A percentile compares a stretch with the other conserved stretches of the same genome.
These are phyloP conservation scores for Camellia sinensis DNA, from an alignment of 148 eudicot genomes.

Conservation along the genomic window DNA sequence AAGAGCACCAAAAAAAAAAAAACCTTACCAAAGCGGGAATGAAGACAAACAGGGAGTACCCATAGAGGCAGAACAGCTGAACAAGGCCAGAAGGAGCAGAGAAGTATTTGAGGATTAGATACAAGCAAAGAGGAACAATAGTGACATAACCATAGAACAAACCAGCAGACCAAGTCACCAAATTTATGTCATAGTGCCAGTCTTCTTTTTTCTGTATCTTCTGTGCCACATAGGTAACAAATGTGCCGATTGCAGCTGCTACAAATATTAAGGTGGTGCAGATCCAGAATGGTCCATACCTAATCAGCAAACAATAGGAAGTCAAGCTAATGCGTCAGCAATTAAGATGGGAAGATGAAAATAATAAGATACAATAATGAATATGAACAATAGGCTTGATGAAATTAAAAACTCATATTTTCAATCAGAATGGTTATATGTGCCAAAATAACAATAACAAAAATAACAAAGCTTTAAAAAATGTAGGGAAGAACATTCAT, in stretches of 20 bases:
- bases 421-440: too few relatives aligned
- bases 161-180: slow-evolving; percentile 97
- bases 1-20: neutral
- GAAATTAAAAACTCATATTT: neutral
- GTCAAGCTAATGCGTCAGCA: neutral
- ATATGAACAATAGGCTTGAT: neutral
- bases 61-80: slow-evolving; percentile 89
- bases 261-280: slow-evolving; percentile 92
- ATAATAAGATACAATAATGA: neutral
- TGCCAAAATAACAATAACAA: too few relatives aligned
- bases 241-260: slow-evolving; percentile 92
- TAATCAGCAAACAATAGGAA: slow-evolving; percentile 26
- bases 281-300: slow-evolving; percentile 99
- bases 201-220: slow-evolving; percentile 83
- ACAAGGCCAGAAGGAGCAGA: slow-evolving; percentile 93
- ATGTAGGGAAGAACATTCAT: neutral
- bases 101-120: slow-evolving; percentile 85
- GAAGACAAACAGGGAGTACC: slow-evolving; percentile 83
- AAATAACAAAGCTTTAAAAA: neutral
- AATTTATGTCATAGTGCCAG: slow-evolving; percentile 85
- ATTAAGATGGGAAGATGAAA: neutral
- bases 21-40: slow-evolving; percentile 86
- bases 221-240: slow-evolving; percentile 83
- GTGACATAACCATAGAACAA: slow-evolving; percentile 93
- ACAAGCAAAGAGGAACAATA: slow-evolving; percentile 74